Conservation (phyloP, 1,284 basidiomycete genomes). For the Pseudozyma hubeiensis region DNA sequence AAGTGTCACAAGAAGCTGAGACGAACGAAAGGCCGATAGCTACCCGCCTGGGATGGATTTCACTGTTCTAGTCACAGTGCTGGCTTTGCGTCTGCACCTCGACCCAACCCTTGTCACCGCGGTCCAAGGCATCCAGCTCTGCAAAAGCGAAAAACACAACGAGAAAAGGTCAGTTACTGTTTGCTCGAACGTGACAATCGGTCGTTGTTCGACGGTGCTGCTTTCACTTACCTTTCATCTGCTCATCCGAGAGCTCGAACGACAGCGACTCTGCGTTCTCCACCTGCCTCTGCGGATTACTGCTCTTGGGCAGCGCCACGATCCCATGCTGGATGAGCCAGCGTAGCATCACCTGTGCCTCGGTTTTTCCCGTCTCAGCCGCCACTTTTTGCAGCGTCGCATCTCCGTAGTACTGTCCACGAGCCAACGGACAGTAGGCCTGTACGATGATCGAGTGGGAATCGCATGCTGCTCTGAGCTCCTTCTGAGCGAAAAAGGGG, state of each 20-base stretch:
- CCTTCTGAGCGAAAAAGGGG: constrained; percentile 72
- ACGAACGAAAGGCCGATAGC: too few relatives aligned
- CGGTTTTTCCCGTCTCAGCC: constrained; percentile 74
- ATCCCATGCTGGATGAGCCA: constrained; percentile 77
- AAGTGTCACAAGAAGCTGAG: too few relatives aligned
- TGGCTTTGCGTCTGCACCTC: constrained; percentile 41
- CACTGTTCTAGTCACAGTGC: constrained; percentile 15
- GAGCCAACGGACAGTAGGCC: constrained; percentile 87
- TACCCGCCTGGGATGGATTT: too few relatives aligned
- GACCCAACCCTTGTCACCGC: constrained; percentile 43
- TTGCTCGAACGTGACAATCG: not conserved
- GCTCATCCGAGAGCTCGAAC: constrained; percentile 76
- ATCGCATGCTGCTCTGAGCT: constrained; percentile 78
- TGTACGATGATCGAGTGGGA: constrained; percentile 78
- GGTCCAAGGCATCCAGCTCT: constrained; percentile 40
- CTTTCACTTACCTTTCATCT: constrained; percentile 72
- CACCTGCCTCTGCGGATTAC: constrained; percentile 77
- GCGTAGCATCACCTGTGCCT: constrained; percentile 80
- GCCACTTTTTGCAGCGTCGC: constrained; percentile 45
- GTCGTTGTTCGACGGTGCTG: not conserved
- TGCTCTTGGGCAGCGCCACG: constrained; percentile 53
- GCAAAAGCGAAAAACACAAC: not conserved
- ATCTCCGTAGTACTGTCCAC: constrained; percentile 73
- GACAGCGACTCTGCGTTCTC: constrained; percentile 79
- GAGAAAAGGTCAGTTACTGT: not conserved